These are phyloP conservation scores for Proliferodiscus dingleyae DNA, from an alignment of 2,329 filamentous ascomycete genomes.

Conservation along the genomic window DNA sequence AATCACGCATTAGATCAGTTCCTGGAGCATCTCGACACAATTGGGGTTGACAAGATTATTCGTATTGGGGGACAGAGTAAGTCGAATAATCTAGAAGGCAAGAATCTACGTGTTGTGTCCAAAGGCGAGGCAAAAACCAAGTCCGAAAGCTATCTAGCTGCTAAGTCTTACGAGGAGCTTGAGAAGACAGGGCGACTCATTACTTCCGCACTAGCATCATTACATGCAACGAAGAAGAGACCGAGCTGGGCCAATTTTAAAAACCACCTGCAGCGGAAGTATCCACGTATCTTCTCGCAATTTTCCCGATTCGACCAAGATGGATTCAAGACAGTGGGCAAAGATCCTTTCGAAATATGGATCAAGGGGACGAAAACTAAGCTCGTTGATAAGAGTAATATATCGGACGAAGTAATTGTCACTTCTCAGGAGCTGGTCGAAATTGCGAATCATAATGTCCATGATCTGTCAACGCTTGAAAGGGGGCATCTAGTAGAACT, in stretches of 20 bases:
- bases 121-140: constrained; percentile 12
- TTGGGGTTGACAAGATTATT: constrained; percentile 40
- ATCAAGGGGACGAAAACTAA: neutral
- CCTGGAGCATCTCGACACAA: constrained; percentile 43
- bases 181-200: constrained; percentile 11
- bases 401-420: neutral
- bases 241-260: constrained; percentile 13
- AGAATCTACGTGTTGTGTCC: constrained; percentile 21
- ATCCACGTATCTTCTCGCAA: constrained; percentile 16
- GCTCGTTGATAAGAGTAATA: neutral
- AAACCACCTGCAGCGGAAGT: constrained; percentile 6
- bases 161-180: constrained; percentile 9
- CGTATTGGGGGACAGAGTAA: constrained; percentile 38
- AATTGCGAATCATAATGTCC: constrained; percentile 6
- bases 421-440: constrained; percentile 4
- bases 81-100: constrained; percentile 15
- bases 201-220: neutral
- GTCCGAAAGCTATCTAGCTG: constrained; percentile 11
- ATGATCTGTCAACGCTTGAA: constrained; percentile 4
- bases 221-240: constrained; percentile 8
- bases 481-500: constrained; percentile 10
- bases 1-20: constrained; percentile 35
- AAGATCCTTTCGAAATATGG: constrained; percentile 20
- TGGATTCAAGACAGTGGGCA: constrained; percentile 13
- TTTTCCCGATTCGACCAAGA: constrained; percentile 16